phyloP scores from a whole-genome alignment of 2,329 filamentous ascomycete genomes.

The Lachnellula cervina region DNA sequence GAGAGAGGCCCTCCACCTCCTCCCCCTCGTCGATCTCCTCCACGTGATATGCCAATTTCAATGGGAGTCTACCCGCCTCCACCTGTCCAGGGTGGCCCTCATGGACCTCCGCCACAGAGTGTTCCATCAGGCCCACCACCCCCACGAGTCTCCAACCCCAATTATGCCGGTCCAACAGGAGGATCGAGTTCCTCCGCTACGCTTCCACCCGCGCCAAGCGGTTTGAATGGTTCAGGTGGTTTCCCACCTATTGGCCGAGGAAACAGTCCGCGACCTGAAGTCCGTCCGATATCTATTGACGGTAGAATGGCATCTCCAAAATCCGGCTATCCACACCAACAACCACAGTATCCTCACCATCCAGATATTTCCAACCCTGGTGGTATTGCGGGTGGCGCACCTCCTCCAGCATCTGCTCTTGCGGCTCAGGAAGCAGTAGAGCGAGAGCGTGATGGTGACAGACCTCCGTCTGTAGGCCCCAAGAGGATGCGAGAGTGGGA shows the following conservation, averaged over 20 bases:
- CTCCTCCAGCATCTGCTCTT: slow-evolving; percentile 58
- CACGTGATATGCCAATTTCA: slow-evolving; percentile 35
- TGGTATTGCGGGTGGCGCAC: slow-evolving; percentile 54
- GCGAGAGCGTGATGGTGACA: slow-evolving; percentile 57
- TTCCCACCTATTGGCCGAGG: slow-evolving; percentile 70
- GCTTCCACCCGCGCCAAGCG: slow-evolving; percentile 38
- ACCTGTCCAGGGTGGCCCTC: slow-evolving; percentile 31
- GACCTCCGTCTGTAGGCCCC: slow-evolving; percentile 72
- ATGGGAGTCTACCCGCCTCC: slow-evolving; percentile 24
- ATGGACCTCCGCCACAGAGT: slow-evolving; percentile 45
- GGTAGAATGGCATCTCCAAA: slow-evolving; percentile 89
- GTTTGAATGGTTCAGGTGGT: slow-evolving; percentile 28
- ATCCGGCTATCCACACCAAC: slow-evolving; percentile 76
- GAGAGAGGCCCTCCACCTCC: slow-evolving; percentile 47
- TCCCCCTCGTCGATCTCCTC: slow-evolving; percentile 52
- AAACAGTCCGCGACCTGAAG: slow-evolving; percentile 77
- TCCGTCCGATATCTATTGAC: slow-evolving; percentile 69
- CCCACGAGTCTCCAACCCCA: slow-evolving; percentile 56
- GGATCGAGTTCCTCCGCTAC: slow-evolving; percentile 35
- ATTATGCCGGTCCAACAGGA: slow-evolving; percentile 45
- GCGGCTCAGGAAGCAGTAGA: slow-evolving; percentile 65
- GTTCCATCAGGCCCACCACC: slow-evolving; percentile 38
- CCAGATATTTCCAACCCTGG: slow-evolving; percentile 45
- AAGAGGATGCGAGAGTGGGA: slow-evolving; percentile 95
- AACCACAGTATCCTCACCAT: slow-evolving; percentile 67